A percentile compares a stretch with the other conserved stretches of the same genome.
Evolutionary conservation across 495 filamentous ascomycete species (phyloP).

Genomic region (Neurospora sp.): DNA sequence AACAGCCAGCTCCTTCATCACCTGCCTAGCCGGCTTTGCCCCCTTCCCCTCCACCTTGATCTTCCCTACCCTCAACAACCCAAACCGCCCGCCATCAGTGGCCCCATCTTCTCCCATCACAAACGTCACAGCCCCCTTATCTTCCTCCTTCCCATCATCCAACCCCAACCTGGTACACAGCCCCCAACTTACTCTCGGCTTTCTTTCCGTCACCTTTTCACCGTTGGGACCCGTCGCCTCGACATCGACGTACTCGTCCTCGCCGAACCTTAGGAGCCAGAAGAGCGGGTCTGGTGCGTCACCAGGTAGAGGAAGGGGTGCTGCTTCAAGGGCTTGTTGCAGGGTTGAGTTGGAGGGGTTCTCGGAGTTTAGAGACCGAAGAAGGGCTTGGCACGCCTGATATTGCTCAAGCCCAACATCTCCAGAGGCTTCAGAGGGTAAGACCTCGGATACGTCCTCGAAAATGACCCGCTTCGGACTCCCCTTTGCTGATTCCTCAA

Average conservation of each 20-base stretch:
- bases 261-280: neutral
- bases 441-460: neutral
- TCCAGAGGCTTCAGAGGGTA: neutral
- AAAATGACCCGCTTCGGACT: constrained; percentile 17
- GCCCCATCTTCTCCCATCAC: neutral
- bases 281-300: neutral
- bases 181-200: neutral
- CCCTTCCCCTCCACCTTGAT: constrained; percentile 27
- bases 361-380: too few relatives aligned
- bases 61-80: constrained; percentile 13
- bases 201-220: neutral
- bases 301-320: too few relatives aligned
- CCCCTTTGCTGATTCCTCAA: neutral
- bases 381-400: neutral
- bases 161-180: neutral
- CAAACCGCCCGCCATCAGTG: neutral
- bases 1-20: neutral
- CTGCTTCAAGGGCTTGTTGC: too few relatives aligned
- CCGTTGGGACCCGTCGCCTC: neutral
- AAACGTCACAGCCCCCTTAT: neutral
- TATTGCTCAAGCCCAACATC: neutral
- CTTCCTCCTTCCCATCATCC: neutral
- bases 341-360: too few relatives aligned
- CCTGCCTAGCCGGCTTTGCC: neutral
- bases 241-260: neutral